Base-by-base conservation (phyloP, 768 basidiomycete species). In the Suillus americanus region DNA sequence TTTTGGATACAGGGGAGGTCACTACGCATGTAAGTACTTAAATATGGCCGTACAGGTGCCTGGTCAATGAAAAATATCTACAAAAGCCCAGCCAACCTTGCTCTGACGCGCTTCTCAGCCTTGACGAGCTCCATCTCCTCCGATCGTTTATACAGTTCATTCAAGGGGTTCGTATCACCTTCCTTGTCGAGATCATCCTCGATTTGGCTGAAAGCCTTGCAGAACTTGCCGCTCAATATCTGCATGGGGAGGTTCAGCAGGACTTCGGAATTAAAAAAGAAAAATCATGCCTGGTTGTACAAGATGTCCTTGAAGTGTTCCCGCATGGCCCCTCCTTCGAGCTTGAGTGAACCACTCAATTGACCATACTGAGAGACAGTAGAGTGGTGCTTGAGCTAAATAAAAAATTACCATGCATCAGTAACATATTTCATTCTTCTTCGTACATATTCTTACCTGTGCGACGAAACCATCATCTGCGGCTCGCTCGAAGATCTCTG, bases 401-500 rank as follows among this genome's bases (percentile, higher is more conserved):
- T n/a, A 30, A 30, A 30, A 30, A 13, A 13, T 28, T 28, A 54
- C 62, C 23, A 51, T 33, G 25, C 28, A 67, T 23, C 40, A 23
- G 48, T 30, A 61, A 45, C 20, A 43, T 37, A 55, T 28, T 2
- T 16, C 37, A 14, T 23, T 1, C 45, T 35, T 37, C 12, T 12
- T n/a, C 9, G 40, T 38, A 20, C 28, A 33, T 18, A 28, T 6
- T 61, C 78, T 23, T 66, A 81, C 86, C 76, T 87, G 86, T 20
- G 70, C 72, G 57, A 88, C 82, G 74, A 89, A 87, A 18, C 87
- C 87, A 40, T 88, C 86, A 67, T 89, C 87, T 7, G 87, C 87
- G 9, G 87, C 86, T 20, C 85, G 79, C 72, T 89, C 87, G 70
- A 89, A 89, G 46, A 88, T 87, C 68, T 88, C 87, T 8, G 87